Conservation (phyloP, 371 early-diverging fungal species). For the Mortierella sp. region DNA sequence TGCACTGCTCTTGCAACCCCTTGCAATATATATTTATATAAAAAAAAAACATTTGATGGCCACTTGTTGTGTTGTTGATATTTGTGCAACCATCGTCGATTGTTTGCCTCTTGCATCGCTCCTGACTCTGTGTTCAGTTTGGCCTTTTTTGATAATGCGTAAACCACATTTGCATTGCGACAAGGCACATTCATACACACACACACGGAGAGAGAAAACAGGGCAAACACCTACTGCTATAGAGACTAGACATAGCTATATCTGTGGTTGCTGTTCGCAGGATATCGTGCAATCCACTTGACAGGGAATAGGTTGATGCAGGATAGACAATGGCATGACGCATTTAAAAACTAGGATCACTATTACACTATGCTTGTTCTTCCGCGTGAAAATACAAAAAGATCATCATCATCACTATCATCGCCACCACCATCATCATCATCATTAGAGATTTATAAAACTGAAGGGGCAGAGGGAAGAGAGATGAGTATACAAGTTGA, state of each 20-base stretch:
- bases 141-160: constrained; percentile 7
- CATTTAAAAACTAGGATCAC: too few species aligned
- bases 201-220: background rate
- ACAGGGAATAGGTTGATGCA: background rate
- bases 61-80: background rate
- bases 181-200: too few species aligned
- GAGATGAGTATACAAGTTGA: background rate
- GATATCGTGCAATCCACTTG: background rate
- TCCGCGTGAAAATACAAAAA: background rate
- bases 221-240: background rate
- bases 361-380: background rate
- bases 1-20: constrained; percentile 22
- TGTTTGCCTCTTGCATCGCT: background rate
- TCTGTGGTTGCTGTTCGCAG: constrained; percentile 10
- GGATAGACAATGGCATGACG: background rate
- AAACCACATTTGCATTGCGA: constrained; percentile 24
- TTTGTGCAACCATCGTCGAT: constrained; percentile 20
- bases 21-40: constrained; percentile 1
- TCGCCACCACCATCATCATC: too few species aligned
- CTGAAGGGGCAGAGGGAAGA: background rate
- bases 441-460: background rate
- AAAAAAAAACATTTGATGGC: constrained; percentile 10
- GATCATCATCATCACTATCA: background rate
- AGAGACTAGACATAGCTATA: background rate
- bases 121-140: constrained; percentile 10